Conservation (phyloP, 2,329 filamentous ascomycete genomes). For the Trichoderma citrinoviride region DNA sequence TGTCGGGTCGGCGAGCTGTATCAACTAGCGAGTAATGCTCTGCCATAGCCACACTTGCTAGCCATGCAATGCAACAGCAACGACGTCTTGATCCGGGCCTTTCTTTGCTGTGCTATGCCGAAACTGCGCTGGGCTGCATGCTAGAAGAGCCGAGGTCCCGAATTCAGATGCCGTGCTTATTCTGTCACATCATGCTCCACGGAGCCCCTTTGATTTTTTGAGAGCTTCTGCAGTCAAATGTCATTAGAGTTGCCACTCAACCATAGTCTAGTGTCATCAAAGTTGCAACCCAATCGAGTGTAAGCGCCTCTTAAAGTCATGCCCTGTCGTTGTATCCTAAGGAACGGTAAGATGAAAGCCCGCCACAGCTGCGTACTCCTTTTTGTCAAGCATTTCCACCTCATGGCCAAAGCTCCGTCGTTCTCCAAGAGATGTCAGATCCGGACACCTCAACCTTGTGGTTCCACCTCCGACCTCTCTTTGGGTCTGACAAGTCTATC, state of each 20-base stretch:
- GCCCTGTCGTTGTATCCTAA: background rate
- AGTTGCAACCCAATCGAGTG: background rate
- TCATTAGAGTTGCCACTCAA: background rate
- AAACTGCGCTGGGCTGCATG: background rate
- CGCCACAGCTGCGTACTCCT: background rate
- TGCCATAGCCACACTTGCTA: background rate
- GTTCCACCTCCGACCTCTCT: slow-evolving; percentile 60
- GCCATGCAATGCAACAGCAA: no score
- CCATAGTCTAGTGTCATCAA: background rate
- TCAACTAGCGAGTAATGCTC: background rate
- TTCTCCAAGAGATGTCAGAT: slow-evolving; percentile 58
- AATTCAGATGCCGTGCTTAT: background rate
- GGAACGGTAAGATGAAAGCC: background rate
- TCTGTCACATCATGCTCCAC: background rate
- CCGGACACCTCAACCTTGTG: slow-evolving; percentile 57
- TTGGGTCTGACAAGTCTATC: slow-evolving; percentile 67
- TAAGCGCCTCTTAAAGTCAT: background rate
- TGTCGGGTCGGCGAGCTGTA: background rate
- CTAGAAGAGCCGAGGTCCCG: background rate
- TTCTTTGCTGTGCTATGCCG: background rate
- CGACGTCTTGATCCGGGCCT: background rate
- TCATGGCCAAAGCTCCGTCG: slow-evolving; percentile 68
- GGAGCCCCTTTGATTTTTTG: slow-evolving; percentile 5
- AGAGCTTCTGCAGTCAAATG: background rate
- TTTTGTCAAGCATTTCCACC: background rate